Base-by-base conservation (phyloP, 441 rosid genomes). In the Euphorbia celastroides region DNA sequence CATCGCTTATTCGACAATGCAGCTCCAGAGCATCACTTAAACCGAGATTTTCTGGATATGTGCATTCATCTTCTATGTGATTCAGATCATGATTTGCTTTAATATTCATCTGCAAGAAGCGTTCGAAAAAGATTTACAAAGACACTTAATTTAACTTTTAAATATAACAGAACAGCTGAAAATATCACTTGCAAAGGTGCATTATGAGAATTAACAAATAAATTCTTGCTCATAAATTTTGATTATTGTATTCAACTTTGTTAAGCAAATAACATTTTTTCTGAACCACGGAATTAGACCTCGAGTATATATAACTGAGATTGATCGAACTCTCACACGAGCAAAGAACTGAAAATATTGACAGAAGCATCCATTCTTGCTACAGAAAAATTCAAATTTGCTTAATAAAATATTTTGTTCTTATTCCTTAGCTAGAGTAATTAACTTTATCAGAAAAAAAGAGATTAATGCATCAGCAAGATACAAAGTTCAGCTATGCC, bases 1-100 rank as follows among this genome's bases (percentile, higher is more conserved):
- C 36, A 16, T 78, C 79, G 52, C 90, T 86, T 41, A 85, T 76
- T 54, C 84, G 83, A 67, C n/a, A n/a, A n/a, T n/a, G n/a, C n/a
- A n/a, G n/a, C 71, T 76, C 68, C 31, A 27, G 66, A 46, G 54
- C 65, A 66, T 75, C 80, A 63, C 57, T 60, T 62, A 42, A 19
- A 65, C 70, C 77, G 16, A 76, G 71, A 71, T 74, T 61, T 64
- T 70, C 80, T 2, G 71, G 56, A 54, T 63, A 68, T 22, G 60
- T 27, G 42, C 56, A 70, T 59, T 73, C 75, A 62, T 77, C 75
- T 59, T 70, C 75, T 56, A n/a, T 42, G 71, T 70, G 62, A 44
- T 58, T 67, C 79, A 66, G 70, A 58, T 20, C 26, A 30, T 64
- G 65, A 51, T 72, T 69, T 57, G 36, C 17, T 59, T 67, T 36